Evolutionary conservation across 805 yeast genomes (phyloP).

Genomic region (Yarrowia sp.): DNA sequence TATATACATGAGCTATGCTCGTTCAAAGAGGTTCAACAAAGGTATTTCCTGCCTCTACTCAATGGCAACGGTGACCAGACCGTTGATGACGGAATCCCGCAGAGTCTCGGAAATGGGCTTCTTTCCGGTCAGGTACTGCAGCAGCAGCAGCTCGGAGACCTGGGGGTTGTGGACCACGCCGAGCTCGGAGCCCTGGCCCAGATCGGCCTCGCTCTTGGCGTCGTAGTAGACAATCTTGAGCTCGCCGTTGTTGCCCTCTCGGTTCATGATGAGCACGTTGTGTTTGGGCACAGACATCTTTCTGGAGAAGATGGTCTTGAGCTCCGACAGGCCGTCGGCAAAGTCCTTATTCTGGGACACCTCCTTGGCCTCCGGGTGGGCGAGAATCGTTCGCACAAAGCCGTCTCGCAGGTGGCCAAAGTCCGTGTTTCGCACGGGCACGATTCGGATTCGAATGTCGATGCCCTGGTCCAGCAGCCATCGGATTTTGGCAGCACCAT

Average conservation of each 20-base stretch:
- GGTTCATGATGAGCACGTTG: constrained; percentile 67
- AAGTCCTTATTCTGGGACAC: constrained; percentile 54
- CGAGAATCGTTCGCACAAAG: constrained; percentile 76
- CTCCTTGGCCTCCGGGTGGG: constrained; percentile 64
- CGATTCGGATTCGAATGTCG: constrained; percentile 73
- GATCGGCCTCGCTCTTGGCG: constrained; percentile 49
- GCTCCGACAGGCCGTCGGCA: constrained; percentile 70
- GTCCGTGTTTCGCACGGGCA: constrained; percentile 90
- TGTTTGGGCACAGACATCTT: constrained; percentile 80
- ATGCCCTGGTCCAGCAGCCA: constrained; percentile 65
- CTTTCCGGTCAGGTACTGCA: constrained; percentile 76
- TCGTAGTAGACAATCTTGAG: constrained; percentile 57
- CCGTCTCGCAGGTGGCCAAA: constrained; percentile 91
- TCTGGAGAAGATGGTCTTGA: constrained; percentile 66
- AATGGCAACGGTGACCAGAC: constrained; percentile 44
- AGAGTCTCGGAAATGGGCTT: constrained; percentile 69
- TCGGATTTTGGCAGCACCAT: constrained; percentile 62
- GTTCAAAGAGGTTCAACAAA: background rate
- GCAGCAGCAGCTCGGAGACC: constrained; percentile 69
- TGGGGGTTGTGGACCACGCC: constrained; percentile 70
- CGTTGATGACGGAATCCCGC: constrained; percentile 55
- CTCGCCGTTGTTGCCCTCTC: constrained; percentile 55
- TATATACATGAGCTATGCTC: constrained; percentile 6
- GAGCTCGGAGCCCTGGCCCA: constrained; percentile 49
- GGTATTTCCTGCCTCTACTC: constrained; percentile 1